A percentile compares a stretch with the other conserved stretches of the same genome.
phyloP scores from a whole-genome alignment of 139 green algal genomes.

The Chlorella sorokiniana region DNA sequence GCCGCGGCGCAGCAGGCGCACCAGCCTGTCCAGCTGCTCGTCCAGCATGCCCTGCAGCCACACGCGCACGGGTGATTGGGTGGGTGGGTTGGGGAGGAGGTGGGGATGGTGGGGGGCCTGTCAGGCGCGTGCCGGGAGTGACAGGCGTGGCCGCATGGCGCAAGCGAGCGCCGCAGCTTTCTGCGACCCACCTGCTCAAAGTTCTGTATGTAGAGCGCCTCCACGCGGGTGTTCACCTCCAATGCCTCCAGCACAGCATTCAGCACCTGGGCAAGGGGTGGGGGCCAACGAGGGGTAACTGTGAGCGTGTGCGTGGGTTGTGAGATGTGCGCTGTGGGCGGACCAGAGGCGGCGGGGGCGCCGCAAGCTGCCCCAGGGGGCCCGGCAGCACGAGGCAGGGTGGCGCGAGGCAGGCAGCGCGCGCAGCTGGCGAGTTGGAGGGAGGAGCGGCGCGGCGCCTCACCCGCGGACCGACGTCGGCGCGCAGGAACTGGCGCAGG shows the following conservation, averaged over 20 bases:
- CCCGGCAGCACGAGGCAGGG: too few species aligned
- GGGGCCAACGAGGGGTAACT: background rate
- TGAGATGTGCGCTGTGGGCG: too few species aligned
- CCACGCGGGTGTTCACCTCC: conserved; percentile 56
- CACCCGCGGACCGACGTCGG: conserved; percentile 27
- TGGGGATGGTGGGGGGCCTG: background rate
- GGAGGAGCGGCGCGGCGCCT: background rate
- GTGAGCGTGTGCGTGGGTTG: background rate
- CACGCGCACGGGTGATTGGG: too few species aligned
- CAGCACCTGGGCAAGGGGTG: conserved; percentile 37
- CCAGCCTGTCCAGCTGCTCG: conserved; percentile 56
- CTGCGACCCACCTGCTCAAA: conserved; percentile 13
- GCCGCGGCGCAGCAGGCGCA: conserved; percentile 35
- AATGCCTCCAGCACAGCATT: conserved; percentile 67
- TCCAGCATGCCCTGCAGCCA: conserved; percentile 65
- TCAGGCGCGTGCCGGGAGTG: background rate
- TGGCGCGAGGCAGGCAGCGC: too few species aligned
- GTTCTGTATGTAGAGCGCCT: conserved; percentile 78
- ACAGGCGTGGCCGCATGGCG: background rate
- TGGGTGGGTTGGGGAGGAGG: conserved; percentile 9
- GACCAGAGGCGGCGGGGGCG: too few species aligned
- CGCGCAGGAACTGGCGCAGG: conserved; percentile 59
- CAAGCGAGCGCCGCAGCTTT: background rate
- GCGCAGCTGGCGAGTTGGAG: too few species aligned
- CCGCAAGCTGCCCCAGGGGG: too few species aligned